Percentiles rank a stretch among this genome's conserved stretches.
Conservation (phyloP, 768 basidiomycete species). For the Rhizopogon rudus region DNA sequence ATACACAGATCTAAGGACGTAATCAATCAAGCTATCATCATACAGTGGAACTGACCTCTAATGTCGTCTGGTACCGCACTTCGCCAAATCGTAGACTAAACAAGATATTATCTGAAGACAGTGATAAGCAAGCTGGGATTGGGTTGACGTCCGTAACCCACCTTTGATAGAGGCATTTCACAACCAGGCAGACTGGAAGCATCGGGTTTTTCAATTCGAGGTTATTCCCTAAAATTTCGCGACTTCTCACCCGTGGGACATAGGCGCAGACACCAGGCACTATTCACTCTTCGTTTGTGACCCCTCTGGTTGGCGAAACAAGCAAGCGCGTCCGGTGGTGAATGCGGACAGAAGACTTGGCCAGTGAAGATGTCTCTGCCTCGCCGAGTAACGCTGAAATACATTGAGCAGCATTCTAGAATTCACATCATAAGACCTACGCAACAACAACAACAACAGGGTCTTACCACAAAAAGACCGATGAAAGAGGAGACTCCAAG, state of each 20-base stretch:
- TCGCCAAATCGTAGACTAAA: slow-evolving; percentile 74
- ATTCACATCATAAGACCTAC: slow-evolving; percentile 24
- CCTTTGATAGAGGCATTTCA: slow-evolving; percentile 66
- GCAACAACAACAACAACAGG: slow-evolving; percentile 68
- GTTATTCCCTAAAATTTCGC: slow-evolving; percentile 24
- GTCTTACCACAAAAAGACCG: slow-evolving; percentile 91
- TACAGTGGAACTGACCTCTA: slow-evolving; percentile 45
- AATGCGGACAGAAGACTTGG: slow-evolving; percentile 77
- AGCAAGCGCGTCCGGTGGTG: slow-evolving; percentile 75
- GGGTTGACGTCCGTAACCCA: slow-evolving; percentile 1
- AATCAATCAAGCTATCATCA: background rate
- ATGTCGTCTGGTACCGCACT: slow-evolving; percentile 69
- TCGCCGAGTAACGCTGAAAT: slow-evolving; percentile 74
- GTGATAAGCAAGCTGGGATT: background rate
- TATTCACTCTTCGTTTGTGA: slow-evolving; percentile 66
- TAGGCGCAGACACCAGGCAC: slow-evolving; percentile 78
- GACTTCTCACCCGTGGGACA: slow-evolving; percentile 64
- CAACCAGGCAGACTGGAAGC: slow-evolving; percentile 53
- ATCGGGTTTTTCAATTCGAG: slow-evolving; percentile 26
- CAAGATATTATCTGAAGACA: slow-evolving; percentile 57
- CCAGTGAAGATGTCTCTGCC: slow-evolving; percentile 80
- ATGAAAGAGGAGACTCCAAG: slow-evolving; percentile 76
- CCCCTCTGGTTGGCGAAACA: slow-evolving; percentile 39
- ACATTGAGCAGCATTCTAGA: slow-evolving; percentile 6
- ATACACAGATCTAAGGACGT: too few species aligned